Evolutionary conservation across 352 stramenopile genomes (phyloP).

Genomic region (Achlya hypogyna): DNA sequence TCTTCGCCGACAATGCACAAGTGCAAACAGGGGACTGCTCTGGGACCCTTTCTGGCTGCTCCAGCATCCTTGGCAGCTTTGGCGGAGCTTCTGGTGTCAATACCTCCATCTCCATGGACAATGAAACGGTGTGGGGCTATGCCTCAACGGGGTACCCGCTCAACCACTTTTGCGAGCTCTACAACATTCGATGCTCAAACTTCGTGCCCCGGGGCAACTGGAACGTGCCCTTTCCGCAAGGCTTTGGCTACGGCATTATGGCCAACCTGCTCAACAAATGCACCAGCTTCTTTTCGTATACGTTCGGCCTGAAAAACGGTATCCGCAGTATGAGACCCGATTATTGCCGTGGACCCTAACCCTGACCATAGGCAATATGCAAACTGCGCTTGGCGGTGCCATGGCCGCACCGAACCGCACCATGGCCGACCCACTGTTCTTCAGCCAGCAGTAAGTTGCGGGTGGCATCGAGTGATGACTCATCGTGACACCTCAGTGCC

Average conservation of each 20-base stretch:
- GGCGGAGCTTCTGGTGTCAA: slow-evolving; percentile 31
- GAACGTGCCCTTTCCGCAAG: slow-evolving; percentile 38
- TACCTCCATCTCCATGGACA: slow-evolving; percentile 26
- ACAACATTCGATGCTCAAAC: slow-evolving; percentile 26
- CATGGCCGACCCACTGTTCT: slow-evolving; percentile 6
- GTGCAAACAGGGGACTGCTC: slow-evolving; percentile 27
- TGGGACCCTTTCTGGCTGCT: slow-evolving; percentile 41
- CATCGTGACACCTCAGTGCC: background rate
- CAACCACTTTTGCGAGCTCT: slow-evolving; percentile 47
- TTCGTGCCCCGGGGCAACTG: slow-evolving; percentile 52
- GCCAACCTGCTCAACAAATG: slow-evolving; percentile 24
- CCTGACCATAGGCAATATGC: slow-evolving; percentile 8
- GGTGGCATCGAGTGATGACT: background rate
- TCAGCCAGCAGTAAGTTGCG: slow-evolving; percentile 4
- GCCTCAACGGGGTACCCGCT: slow-evolving; percentile 25
- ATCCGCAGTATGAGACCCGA: slow-evolving; percentile 14
- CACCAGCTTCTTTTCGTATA: slow-evolving; percentile 10
- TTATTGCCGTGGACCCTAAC: background rate
- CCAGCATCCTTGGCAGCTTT: slow-evolving; percentile 50
- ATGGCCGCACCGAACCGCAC: slow-evolving; percentile 6
- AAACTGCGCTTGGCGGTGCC: background rate
- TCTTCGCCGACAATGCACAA: slow-evolving; percentile 55
- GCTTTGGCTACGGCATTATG: slow-evolving; percentile 44
- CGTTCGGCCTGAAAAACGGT: slow-evolving; percentile 4
- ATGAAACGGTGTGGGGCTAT: background rate